Evolutionary conservation across 164 flowering plant genomes (phyloP), one percentile per base, ranked within the genome.

Genomic region (Echeveria elegans): DNA sequence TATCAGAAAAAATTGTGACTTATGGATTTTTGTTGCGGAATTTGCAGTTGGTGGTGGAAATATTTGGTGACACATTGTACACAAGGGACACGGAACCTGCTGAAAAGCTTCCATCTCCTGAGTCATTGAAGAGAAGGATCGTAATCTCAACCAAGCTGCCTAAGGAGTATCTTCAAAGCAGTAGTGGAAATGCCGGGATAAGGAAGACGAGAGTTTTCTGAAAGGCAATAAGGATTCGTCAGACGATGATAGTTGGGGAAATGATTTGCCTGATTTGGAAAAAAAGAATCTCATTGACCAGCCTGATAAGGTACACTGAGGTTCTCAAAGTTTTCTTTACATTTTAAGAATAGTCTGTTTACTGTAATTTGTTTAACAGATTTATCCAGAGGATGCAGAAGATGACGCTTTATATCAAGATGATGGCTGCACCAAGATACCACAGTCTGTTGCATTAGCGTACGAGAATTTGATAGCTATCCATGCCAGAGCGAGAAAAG

Each of bases 71-170:
- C 36, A 66, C 21, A 5, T 56, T 66, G 8, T 66, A 45, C 21
- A 45, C 38, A 23, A n/a, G 58, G 11, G 34, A 53, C 19, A 32
- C n/a, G n/a, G n/a, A 66, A 66, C 6, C 30, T 5, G 1, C 36
- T 16, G 63, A 60, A 16, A 37, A 66, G 32, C 47, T 66, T 66
- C 68, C 68, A 5, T 66, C 68, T 41, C 68, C 68, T 15, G 41
- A 48, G 31, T 48, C 68, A 26, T 45, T 66, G 38, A 66, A 66
- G 58, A 48, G 58, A 45, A 47, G 59, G 26, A 48, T 66, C 30
- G 9, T 66, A 1, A 66, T 66, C 36, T 66, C 68, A 15, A 66
- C 68, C 18, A 66, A 66, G 47, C 68, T 59, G 32, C 68, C 68
- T 4, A 66, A 66, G 52, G 68, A 66, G 36, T 47, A 66, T 48